These are phyloP conservation scores for Bruguiera parviflora DNA, from an alignment of 345 rosid species.

Conservation along the genomic window DNA sequence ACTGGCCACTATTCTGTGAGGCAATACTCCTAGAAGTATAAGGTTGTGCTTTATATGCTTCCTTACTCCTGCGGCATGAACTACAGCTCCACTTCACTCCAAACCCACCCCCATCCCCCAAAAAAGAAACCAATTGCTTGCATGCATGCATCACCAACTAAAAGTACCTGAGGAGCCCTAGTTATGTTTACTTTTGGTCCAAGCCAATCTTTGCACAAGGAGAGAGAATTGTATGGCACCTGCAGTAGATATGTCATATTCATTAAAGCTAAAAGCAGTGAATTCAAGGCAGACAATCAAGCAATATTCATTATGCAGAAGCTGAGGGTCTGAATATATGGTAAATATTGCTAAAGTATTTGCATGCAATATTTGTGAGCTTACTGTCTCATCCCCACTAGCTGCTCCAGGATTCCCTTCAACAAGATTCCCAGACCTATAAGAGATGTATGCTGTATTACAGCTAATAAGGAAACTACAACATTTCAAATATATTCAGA, in stretches of 20 bases:
- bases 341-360: constrained; percentile 8
- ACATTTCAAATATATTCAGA: constrained; percentile 5
- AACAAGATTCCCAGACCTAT: constrained; percentile 82
- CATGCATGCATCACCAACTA: background rate
- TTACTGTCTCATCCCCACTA: constrained; percentile 95
- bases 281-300: constrained; percentile 6
- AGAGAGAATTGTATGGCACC: constrained; percentile 95
- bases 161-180: constrained; percentile 85
- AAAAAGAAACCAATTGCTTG: background rate
- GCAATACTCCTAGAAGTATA: background rate
- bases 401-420: constrained; percentile 88
- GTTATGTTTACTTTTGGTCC: constrained; percentile 87
- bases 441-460: constrained; percentile 15
- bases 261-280: constrained; percentile 6
- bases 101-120: background rate
- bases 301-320: background rate
- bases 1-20: no score
- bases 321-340: background rate
- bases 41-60: background rate
- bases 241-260: constrained; percentile 25
- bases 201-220: constrained; percentile 97
- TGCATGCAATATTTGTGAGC: constrained; percentile 22
- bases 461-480: constrained; percentile 1
- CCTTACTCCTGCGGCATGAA: background rate
- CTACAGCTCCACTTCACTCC: background rate